Evolutionary conservation across 1,284 basidiomycete species (phyloP), one percentile per base, ranked within the genome.

Genomic region (Heterobasidion annosum): DNA sequence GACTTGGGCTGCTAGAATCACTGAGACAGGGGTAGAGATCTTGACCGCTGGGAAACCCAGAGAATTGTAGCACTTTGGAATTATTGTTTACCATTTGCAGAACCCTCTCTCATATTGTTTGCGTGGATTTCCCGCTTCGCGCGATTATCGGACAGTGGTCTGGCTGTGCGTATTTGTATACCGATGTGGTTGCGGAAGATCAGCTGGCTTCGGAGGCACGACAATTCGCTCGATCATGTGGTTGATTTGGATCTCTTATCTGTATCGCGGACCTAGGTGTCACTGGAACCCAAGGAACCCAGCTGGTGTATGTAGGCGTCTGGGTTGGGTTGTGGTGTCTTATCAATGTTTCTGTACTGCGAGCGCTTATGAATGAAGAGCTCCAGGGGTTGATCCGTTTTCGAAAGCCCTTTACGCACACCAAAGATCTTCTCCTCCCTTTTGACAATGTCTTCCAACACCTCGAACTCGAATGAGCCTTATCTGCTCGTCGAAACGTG

Each of bases 1-100:
- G 53, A 57, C 54, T 63, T 40, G 52, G 58, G 54, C 46, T 53
- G 58, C 32, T 65, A 95, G 92, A 55, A 88, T 98, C 64, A 98
- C 95, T 16, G 92, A 94, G 64, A 88, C 82, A 16, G 95, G 95
- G 4, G 85, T 88, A 44, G 95, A 98, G 68, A 78, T 96, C 57
- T 75, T 98, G 43, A 97, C 95, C 1, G 86, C 81, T 37, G 80
- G 77, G 47, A 71, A 71, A 65, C 65, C 67, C 56, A 65, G 68
- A 63, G 64, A 67, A 63, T 65, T 69, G 61, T 61, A 72, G 57
- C 69, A 65, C 51, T 63, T 52, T 58, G 50, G 56, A 46, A 54
- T 58, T 50, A 51, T 53, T 52, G 40, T 54, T 50, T 25, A 47
- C 16, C 53, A 48, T 50, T n/a, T 45, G n/a, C 42, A 40, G 19